Conservation (phyloP, 2,329 filamentous ascomycete genomes). For the Talaromyces sp. region DNA sequence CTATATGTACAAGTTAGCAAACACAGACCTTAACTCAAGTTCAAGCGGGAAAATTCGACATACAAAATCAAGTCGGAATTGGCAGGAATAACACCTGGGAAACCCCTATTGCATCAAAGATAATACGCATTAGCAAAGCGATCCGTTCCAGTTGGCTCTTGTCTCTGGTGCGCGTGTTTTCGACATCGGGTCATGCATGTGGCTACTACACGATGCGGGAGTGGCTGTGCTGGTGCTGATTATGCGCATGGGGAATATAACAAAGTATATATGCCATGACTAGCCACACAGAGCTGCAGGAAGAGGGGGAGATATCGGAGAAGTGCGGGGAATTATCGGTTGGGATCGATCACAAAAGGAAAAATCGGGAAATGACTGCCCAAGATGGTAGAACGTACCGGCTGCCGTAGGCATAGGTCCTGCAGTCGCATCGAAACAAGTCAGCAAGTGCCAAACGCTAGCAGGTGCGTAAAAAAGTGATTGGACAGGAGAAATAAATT, state of each 20-base stretch:
- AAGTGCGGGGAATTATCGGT: not conserved
- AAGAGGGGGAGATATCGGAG: conserved; percentile 2
- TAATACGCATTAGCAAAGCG: not conserved
- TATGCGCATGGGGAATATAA: not conserved
- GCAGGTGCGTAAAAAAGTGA: conserved; percentile 11
- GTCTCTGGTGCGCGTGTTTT: not conserved
- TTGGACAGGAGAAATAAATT: not conserved
- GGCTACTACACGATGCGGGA: conserved; percentile 4
- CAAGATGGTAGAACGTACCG: conserved; percentile 31
- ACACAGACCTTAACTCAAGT: not conserved
- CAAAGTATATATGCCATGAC: not conserved
- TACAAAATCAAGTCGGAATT: conserved; percentile 80
- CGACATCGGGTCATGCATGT: not conserved
- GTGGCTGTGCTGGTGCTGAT: not conserved
- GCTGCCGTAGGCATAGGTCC: conserved; percentile 37
- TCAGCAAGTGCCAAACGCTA: conserved; percentile 7
- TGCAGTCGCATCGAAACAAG: conserved; percentile 1
- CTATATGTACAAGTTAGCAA: conserved; percentile 38
- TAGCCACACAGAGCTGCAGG: not conserved
- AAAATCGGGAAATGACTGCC: not conserved
- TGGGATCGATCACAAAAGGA: not conserved
- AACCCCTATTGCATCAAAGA: conserved; percentile 57
- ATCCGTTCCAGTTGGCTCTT: not conserved
- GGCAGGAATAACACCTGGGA: conserved; percentile 72
- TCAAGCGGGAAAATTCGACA: conserved; percentile 39